Evolutionary conservation across 164 flowering plant genomes (phyloP), one percentile per base, ranked within the genome.

Genomic region (Buxus sempervirens): DNA sequence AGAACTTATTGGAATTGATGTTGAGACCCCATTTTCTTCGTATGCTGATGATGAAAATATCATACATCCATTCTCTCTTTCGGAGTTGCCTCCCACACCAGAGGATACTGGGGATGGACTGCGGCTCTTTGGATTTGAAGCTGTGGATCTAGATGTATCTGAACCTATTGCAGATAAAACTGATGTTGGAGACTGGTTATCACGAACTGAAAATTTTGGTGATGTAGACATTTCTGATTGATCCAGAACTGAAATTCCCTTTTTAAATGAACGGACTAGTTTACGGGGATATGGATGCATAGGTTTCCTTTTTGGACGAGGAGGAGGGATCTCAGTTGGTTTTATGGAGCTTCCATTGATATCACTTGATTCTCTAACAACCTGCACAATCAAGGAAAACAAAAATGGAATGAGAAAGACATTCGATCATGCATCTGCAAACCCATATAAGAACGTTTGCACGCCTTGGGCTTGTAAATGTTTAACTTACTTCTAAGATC

Each of bases 251-350:
- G 65, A 42, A 15, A 61, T 53, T 58, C 73, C 83, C 27, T 79
- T 76, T 24, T 67, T 74, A 57, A 57, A 26, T 0, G 75, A 55
- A 61, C 72, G 63, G 24, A 73, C 81, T 22, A 75, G 63, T 77
- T 91, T 91, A 6, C 97, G 89, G 10, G 97, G 97, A 70, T 91
- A 91, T 54, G 97, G 96, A 71, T 90, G 97, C 72, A 77, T 59
- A 3, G 96, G 96, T 60, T 90, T 91, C 70, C 90, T 83, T 67
- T 91, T 91, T 2, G 97, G 97, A 15, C 97, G 81, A 63, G 97
- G 97, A 60, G 97, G 96, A 36, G 97, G 97, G 62, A 91, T 89
- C 70, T 89, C 96, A 72, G 87, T 80, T n/a, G 90, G 81, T 49
- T 83, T 75, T 24, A 59, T 68, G 22, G 85, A 72, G 58, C 72